Evolutionary conservation across 345 rosid species (phyloP).

Genomic region (Abelmoschus esculentus): DNA sequence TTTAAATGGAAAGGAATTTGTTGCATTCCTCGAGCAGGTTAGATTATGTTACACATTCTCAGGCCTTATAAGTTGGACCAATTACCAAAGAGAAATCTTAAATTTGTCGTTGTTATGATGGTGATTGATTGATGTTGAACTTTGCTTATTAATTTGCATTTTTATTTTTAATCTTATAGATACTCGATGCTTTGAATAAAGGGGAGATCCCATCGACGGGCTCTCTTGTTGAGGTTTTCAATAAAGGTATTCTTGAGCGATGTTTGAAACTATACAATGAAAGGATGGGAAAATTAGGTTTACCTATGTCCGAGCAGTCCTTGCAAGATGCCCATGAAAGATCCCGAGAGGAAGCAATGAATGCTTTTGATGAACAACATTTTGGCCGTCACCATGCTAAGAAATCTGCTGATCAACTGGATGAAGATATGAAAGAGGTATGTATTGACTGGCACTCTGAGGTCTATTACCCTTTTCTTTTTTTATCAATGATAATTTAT

Average conservation of each 20-base stretch:
- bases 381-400: slow-evolving; percentile 93
- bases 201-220: slow-evolving; percentile 99
- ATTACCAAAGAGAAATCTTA: neutral
- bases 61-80: neutral
- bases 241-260: slow-evolving; percentile 79
- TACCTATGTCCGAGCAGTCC: slow-evolving; percentile 63
- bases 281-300: slow-evolving; percentile 44
- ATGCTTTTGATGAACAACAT: slow-evolving; percentile 80
- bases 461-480: neutral
- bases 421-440: slow-evolving; percentile 84
- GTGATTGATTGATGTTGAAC: neutral
- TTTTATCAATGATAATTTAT: neutral
- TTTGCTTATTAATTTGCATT: neutral
- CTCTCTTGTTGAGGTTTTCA: slow-evolving; percentile 94
- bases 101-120: neutral
- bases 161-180: slow-evolving; percentile 43
- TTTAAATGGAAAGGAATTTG: slow-evolving; percentile 87
- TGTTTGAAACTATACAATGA: slow-evolving; percentile 79
- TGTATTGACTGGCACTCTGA: slow-evolving; percentile 27
- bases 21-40: slow-evolving; percentile 91
- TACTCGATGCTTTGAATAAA: slow-evolving; percentile 92
- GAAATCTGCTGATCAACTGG: slow-evolving; percentile 68
- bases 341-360: slow-evolving; percentile 49
- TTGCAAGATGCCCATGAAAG: slow-evolving; percentile 62
- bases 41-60: neutral